Base-by-base conservation (phyloP, 2,329 filamentous ascomycete species). In the Aureobasidium sp. region DNA sequence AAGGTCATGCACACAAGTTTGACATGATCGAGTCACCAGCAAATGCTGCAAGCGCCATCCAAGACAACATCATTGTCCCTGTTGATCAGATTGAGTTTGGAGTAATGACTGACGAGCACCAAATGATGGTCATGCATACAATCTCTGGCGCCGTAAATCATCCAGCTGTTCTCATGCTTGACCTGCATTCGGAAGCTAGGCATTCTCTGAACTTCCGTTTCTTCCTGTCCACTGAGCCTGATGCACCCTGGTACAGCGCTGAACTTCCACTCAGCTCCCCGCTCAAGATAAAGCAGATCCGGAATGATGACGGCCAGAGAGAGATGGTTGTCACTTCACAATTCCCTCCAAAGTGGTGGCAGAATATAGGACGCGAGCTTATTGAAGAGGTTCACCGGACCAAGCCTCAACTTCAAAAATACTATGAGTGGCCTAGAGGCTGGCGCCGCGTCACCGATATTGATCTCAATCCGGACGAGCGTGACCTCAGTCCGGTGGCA, bases 371-470 rank as follows among this genome's bases (percentile, higher is more conserved):
- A 9, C 5, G 78, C 66, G 79, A 74, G 67, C 74, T 75, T 55
- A 76, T 72, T 55, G 65, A 73, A 20, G 67, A 69, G 42, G 68
- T 75, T 26, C 64, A 70, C 7, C 59, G 64, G 15, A 63, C 66
- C 9, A 80, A 78, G 1, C 80, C 84, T 65, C 70, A 75, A 34
- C 10, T 29, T 7, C 69, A 73, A 53, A 66, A 70, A 15, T 89
- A 85, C 86, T 78, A 72, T 50, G 81, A 84, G 26, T 76, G 76
- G 64, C 78, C 55, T 32, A 52, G 84, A 65, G 74, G 78, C 0
- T 89, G 85, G 85, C 83, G 79, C 62, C 80, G 87, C 23, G 84
- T 87, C 67, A 88, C 86, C 0, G 80, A 85, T 64, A 81, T 89
- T 27, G 77, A 82, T n/a, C 76, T 78, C 61, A 69, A 77, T 32